Conservation (phyloP, 495 filamentous ascomycete species). For the Penicillium atrosanguineum region DNA sequence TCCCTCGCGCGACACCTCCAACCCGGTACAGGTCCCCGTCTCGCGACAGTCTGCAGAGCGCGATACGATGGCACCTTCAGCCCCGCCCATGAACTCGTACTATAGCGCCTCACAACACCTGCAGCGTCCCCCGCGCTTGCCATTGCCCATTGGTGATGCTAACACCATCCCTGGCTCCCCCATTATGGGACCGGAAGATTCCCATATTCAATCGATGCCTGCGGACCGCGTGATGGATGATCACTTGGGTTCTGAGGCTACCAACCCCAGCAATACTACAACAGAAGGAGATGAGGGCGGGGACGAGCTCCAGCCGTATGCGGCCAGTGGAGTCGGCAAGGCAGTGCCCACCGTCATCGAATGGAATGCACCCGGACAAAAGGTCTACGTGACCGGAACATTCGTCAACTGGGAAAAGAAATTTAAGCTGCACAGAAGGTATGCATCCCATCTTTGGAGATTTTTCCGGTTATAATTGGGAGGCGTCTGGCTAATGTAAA, state of each 20-base stretch:
- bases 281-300: constrained; percentile 76
- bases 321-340: constrained; percentile 51
- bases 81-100: constrained; percentile 46
- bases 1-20: constrained; percentile 35
- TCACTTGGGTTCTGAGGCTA: constrained; percentile 45
- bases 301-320: constrained; percentile 63
- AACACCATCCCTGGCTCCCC: constrained; percentile 82
- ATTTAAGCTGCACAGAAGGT: constrained; percentile 80
- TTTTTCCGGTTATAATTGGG: not conserved
- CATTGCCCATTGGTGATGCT: constrained; percentile 88
- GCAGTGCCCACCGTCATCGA: constrained; percentile 76
- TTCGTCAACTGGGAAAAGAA: constrained; percentile 96
- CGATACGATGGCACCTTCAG: constrained; percentile 42
- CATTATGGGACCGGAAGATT: constrained; percentile 61
- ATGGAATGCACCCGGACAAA: constrained; percentile 76
- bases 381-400: constrained; percentile 94
- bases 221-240: constrained; percentile 48
- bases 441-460: constrained; percentile 12
- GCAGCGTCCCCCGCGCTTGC: constrained; percentile 78
- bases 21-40: constrained; percentile 51
- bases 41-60: constrained; percentile 33
- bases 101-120: constrained; percentile 54
- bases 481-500: constrained; percentile 7
- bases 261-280: constrained; percentile 66
- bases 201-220: constrained; percentile 50